Base-by-base conservation (phyloP, 2,329 filamentous ascomycete species). In the Cyphellophora attinorum region DNA sequence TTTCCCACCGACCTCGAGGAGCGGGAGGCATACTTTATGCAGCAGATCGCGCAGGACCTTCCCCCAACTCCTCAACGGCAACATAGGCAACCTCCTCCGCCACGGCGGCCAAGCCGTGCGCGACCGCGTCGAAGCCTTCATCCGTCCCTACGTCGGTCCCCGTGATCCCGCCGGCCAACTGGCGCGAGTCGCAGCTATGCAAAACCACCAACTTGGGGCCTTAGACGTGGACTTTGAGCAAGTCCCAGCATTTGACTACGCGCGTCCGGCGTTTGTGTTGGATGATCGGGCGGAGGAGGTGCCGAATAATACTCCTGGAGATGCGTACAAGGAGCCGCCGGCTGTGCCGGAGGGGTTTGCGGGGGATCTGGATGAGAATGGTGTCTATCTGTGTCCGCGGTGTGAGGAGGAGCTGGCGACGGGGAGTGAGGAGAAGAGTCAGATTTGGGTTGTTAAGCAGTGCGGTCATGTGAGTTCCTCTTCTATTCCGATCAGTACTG, bases 1-100 rank as follows among this genome's bases (percentile, higher is more conserved):
- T 95, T 93, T 72, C 91, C 91, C 31, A 70, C 73, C 28, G 85
- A 86, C 52, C 77, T 89, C 21, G 89, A 96, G 59, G 86, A 94
- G 68, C 86, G 85, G 59, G 91, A 98, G 70, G 75, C 78, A 42
- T 98, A 85, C 70, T 98, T 98, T 66, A 93, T 96, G 76, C 79
- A 85, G 58, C 85, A 94, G 64, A 86, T 98, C 46, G 84, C 86
- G 51, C 70, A 77, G 56, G 91, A n/a, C n/a, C n/a, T n/a, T n/a
- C n/a, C n/a, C n/a, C n/a, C n/a, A n/a, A n/a, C n/a, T n/a, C n/a
- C n/a, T n/a, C n/a, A n/a, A n/a, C n/a, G n/a, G n/a, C n/a, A n/a
- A n/a, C n/a, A n/a, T n/a, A n/a, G n/a, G n/a, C n/a, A n/a, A n/a
- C n/a, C n/a, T n/a, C n/a, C n/a, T n/a, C n/a, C n/a, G n/a, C n/a